Evolutionary conservation across 352 stramenopile species (phyloP), one percentile per base, ranked within the genome.

Genomic region (Globisporangium lucens): DNA sequence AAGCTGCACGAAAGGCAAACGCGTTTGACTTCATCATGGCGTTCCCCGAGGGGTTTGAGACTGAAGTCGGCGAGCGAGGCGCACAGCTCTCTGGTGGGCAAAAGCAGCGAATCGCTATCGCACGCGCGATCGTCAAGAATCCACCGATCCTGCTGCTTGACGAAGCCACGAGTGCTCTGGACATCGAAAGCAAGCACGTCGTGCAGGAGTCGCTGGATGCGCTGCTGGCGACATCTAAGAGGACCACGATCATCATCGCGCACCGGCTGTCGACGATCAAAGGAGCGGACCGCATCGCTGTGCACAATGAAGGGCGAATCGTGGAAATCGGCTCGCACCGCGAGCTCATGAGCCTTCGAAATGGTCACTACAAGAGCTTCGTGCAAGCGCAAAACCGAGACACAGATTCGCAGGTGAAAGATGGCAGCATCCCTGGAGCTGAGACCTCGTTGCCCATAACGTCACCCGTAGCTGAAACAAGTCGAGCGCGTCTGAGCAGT

Each of bases 201-300:
- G 56, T 51, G 2, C 91, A 98, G 59, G 66, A 75, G 2, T 93
- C 90, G 59, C 74, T 97, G 12, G 88, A 97, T 69, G 49, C 33
- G 27, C 59, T 91, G 24, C 33, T 89, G 47, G 65, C 71, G 2
- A 57, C 38, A 5, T 56, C 29, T 22, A 68, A 46, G 2, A 65
- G 73, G 7, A 53, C 61, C 2, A 68, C 30, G 10, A 68, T 71
- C 46, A 69, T 69, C 63, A 96, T 98, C 63, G 96, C 97, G 0
- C 97, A 99, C 73, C 89, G 96, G 12, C 69, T 99, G 27, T 97
- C 87, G 60, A 99, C 95, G 15, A 91, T 99, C 65, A 89, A 94
- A 65, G 87, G 98, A 75, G 97, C 94, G 57, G 87, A 98, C 70
- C 80, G 88, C 43, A 99, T 99, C 63, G 87, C 95, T n/a, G 97